Evolutionary conservation across 2,329 filamentous ascomycete species (phyloP), one percentile per base, ranked within the genome.

Genomic region (Cadophora luteo-olivacea): DNA sequence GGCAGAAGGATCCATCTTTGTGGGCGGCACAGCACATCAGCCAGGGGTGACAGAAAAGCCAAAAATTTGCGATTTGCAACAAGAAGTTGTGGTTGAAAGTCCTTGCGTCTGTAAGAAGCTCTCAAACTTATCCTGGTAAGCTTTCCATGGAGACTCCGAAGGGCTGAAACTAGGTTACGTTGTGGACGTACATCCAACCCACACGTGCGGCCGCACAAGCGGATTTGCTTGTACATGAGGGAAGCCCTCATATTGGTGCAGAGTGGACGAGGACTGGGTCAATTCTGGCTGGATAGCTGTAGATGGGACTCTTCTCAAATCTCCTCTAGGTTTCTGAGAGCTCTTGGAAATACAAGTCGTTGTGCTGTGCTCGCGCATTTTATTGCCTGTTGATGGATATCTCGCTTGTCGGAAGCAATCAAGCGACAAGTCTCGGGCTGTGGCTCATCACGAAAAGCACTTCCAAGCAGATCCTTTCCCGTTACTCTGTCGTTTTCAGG

Each of bases 41-140:
- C 25, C 11, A 32, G 12, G 51, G 25, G 11, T 32, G 7, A 4
- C 12, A 12, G 7, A 14, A 54, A 54, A 54, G 51, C 16, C 51
- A 54, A 54, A 54, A 54, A 54, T 54, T 8, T 54, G 25, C 51
- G 51, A 54, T 32, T 16, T 54, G 51, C 51, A 54, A 54, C 51
- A 54, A 32, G 51, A 52, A 54, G 25, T 32, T 4, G 2, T 12
- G 19, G 38, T 24, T 58, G 24, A 19, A 38, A 38, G 24, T 8
- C n/a, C 9, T 36, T 38, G 12, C 19, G 9, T 11, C 19, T 4
- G 19, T n/a, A 48, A 5, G 19, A 48, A 48, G 4, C 45, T 48
- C 9, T 48, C 45, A 22, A 48, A 48, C 45, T n/a, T 48, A 16
- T 22, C 4, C 16, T 11, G 19, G 38, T 11, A 14, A 45, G 11